A percentile compares a stretch with the other conserved stretches of the same genome.
phyloP scores from a whole-genome alignment of 2,329 filamentous ascomycete genomes.

The Lasiodiplodia sp. region DNA sequence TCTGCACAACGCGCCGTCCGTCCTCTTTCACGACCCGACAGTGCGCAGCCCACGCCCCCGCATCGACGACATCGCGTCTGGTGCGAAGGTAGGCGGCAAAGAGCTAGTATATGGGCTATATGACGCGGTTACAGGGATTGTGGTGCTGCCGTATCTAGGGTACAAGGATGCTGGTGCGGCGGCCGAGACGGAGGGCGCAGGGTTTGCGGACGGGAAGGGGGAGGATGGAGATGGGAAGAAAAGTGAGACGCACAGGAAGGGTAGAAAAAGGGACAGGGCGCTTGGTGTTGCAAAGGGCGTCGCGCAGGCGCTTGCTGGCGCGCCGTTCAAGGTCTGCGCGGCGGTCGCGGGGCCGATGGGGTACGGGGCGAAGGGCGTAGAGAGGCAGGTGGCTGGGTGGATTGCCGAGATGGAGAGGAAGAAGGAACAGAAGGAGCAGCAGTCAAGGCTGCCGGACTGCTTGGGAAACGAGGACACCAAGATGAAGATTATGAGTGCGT shows the following conservation, averaged over 20 bases:
- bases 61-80: not conserved
- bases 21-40: slow-evolving; percentile 2
- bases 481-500: not conserved
- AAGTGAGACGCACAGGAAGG: not conserved
- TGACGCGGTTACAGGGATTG: not conserved
- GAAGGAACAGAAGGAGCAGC: not conserved
- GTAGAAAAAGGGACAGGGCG: not conserved
- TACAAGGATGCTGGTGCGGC: not conserved
- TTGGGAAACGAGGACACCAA: not conserved
- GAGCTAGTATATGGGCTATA: not conserved
- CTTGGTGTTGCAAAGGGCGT: not conserved
- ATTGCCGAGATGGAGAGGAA: not conserved
- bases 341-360: not conserved
- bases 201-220: not conserved
- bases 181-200: not conserved
- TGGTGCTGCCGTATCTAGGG: not conserved
- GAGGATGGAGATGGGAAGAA: not conserved
- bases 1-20: not conserved
- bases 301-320: not conserved
- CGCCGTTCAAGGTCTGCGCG: not conserved
- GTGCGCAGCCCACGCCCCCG: not conserved
- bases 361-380: slow-evolving; percentile 9
- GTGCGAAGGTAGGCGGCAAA: not conserved
- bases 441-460: not conserved
- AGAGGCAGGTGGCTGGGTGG: not conserved